A percentile compares a stretch with the other conserved stretches of the same genome.
Conservation (phyloP, 768 basidiomycete species). For the Rhizopogon vinicolor region DNA sequence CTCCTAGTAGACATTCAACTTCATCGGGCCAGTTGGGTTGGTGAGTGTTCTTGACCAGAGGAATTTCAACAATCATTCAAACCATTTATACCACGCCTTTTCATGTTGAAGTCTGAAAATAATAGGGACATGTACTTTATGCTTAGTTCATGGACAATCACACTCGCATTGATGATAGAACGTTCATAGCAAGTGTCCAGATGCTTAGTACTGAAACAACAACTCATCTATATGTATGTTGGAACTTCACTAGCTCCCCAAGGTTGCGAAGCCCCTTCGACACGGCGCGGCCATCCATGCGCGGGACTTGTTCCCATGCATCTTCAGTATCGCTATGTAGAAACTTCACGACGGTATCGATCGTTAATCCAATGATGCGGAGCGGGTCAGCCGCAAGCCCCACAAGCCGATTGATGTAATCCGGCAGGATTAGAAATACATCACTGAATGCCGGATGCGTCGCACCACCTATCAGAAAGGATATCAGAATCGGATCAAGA, state of each 20-base stretch:
- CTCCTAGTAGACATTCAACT: no score
- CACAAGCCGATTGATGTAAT: conserved; percentile 21
- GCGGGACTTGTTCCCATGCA: background rate
- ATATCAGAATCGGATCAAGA: background rate
- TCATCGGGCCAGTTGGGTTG: no score
- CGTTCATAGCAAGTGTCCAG: no score
- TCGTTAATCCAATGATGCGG: conserved; percentile 13
- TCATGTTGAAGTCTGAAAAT: no score
- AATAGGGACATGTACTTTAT: no score
- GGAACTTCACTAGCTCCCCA: background rate
- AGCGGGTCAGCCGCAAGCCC: conserved; percentile 16
- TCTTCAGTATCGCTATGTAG: conserved; percentile 4
- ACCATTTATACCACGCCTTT: no score
- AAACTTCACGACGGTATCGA: conserved; percentile 17
- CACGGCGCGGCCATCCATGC: background rate
- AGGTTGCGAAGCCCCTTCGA: no score
- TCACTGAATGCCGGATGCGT: conserved; percentile 32
- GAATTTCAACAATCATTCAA: no score
- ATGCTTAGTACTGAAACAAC: no score
- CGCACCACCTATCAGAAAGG: conserved; percentile 17
- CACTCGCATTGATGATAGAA: no score
- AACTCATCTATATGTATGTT: background rate
- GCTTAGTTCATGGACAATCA: no score
- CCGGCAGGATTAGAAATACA: conserved; percentile 29
- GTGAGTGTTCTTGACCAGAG: no score